A percentile compares a stretch with the other conserved stretches of the same genome.
These are phyloP conservation scores for Zygoascus meyerae DNA, from an alignment of 1,139 yeast genomes.

Conservation along the genomic window DNA sequence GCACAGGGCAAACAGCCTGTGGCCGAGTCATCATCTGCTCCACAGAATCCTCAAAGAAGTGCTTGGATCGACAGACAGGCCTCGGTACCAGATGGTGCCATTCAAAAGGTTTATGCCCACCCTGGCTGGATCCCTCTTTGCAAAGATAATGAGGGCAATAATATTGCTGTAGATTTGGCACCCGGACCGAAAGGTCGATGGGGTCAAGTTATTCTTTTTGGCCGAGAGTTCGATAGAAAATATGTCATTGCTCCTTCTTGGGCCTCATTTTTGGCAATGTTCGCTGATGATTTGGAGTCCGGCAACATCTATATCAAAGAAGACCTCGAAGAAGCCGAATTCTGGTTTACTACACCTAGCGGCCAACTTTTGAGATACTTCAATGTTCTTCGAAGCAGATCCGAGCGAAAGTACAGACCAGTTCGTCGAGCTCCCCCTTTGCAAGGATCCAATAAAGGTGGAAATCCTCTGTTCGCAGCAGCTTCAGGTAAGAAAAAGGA, in stretches of 20 bases:
- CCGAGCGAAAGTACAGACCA: constrained; percentile 27
- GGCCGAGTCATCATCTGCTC: constrained; percentile 2
- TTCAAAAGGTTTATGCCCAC: constrained; percentile 74
- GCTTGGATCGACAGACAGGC: constrained; percentile 45
- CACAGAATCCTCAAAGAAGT: constrained; percentile 8
- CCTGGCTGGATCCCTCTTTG: constrained; percentile 87
- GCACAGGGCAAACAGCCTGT: constrained; percentile 12
- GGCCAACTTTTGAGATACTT: constrained; percentile 49
- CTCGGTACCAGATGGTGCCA: constrained; percentile 66
- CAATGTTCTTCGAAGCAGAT: constrained; percentile 52
- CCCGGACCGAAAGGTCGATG: constrained; percentile 70
- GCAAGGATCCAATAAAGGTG: background rate
- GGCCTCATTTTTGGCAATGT: constrained; percentile 74
- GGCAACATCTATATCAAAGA: constrained; percentile 67
- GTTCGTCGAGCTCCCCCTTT: constrained; percentile 1
- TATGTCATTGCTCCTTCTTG: constrained; percentile 73
- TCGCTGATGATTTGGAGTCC: constrained; percentile 77
- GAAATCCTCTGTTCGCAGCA: constrained; percentile 6
- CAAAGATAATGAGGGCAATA: constrained; percentile 85
- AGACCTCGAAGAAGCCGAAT: constrained; percentile 58
- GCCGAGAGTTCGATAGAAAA: constrained; percentile 83
- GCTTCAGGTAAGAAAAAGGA: constrained; percentile 6
- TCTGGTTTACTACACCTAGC: constrained; percentile 55
- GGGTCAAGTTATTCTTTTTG: constrained; percentile 86
- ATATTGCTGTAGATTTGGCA: constrained; percentile 80